A percentile compares a stretch with the other conserved stretches of the same genome.
Conservation (phyloP, 176 grass and related monocot genomes). For the Eremochloa ophiuroides region DNA sequence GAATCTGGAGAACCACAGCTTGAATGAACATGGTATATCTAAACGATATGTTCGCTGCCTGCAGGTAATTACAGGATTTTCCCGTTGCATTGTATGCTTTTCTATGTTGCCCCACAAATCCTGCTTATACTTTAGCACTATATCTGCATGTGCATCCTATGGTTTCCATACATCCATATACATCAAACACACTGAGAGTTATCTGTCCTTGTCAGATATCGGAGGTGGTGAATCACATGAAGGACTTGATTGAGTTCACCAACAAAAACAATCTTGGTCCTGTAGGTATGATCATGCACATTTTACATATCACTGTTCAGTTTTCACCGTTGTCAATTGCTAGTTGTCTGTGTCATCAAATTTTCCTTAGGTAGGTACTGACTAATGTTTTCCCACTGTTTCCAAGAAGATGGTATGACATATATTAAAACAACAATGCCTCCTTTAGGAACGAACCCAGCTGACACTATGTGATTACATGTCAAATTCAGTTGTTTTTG, state of each 20-base stretch:
- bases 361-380: background rate
- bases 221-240: constrained; percentile 99
- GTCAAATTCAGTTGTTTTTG: background rate
- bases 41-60: constrained; percentile 97
- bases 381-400: background rate
- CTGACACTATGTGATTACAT: background rate
- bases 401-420: background rate
- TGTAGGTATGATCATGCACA: constrained; percentile 50
- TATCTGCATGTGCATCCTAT: background rate
- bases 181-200: constrained; percentile 8
- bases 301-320: background rate
- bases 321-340: background rate
- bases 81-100: background rate
- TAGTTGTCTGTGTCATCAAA: background rate
- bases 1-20: constrained; percentile 70
- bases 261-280: constrained; percentile 78
- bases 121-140: background rate
- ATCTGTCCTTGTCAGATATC: constrained; percentile 59
- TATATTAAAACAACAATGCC: background rate
- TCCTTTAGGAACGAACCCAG: background rate
- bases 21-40: constrained; percentile 94
- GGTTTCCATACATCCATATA: background rate
- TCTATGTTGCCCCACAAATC: background rate
- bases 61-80: constrained; percentile 46
- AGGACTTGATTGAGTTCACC: constrained; percentile 91